Evolutionary conservation across 2,329 filamentous ascomycete species (phyloP), one percentile per base, ranked within the genome.

Genomic region (Stachybotrys elegans): DNA sequence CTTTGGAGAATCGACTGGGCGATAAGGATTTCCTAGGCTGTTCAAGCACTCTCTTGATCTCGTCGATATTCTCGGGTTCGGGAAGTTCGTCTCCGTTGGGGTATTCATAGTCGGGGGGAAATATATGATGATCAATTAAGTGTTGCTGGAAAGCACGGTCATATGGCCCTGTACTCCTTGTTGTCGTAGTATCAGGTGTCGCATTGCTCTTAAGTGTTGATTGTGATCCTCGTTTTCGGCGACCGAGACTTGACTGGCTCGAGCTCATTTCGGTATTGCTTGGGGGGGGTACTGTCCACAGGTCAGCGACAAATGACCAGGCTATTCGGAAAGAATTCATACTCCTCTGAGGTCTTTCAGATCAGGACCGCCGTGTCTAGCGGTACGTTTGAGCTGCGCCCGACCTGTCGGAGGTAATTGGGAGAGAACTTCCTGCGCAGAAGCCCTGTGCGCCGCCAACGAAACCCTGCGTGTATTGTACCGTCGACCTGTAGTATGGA

Each of bases 11-110:
- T 17, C 45, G 43, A n/a, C 60, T 63, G 17, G 59, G 58, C 9
- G 63, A 69, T 45, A 70, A 61, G 11, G 66, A 70, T 34, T n/a
- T 20, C 35, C 52, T 44, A 12, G 29, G 49, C 20, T 42, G 44
- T 8, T 34, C 21, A 4, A 55, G 37, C 8, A 21, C 46, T 40
- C 19, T 21, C 3, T 21, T n/a, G 4, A 57, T 57, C 11, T 56
- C 51, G 5, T 49, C 43, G 8, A 51, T 44, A 16, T 55, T 57
- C 3, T 48, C 47, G 9, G 49, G 55, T 16, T 50, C 21, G 16
- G 48, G 35, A 13, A 36, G 37, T 11, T 22, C 22, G 12, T 21
- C 14, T 14, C 49, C 50, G 22, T 53, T 44, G 8, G 46, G 52
- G 40, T 49, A 51, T n/a, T 41, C 39, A 27, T 55, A 52, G 2